Evolutionary conservation across 257 asterid species (phyloP).

Genomic region (Scutellaria minor): DNA sequence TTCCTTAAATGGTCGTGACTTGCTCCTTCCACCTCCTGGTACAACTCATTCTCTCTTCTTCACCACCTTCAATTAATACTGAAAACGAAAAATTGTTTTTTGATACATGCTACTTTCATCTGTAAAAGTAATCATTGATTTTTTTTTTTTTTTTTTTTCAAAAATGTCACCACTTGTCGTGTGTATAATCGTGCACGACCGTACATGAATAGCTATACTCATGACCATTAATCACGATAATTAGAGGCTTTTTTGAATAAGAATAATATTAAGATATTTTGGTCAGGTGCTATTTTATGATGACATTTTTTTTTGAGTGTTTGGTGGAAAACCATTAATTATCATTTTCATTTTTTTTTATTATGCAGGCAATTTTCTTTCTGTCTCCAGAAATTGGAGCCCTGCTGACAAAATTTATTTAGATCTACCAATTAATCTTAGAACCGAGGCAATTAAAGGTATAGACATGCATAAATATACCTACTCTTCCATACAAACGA

Average conservation of each 20-base stretch:
- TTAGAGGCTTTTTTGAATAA: not conserved
- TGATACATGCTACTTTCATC: no score
- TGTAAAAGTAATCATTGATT: no score
- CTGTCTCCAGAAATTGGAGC: conserved; percentile 61
- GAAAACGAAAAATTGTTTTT: no score
- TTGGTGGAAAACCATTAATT: not conserved
- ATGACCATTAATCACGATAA: not conserved
- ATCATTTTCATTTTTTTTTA: conserved; percentile 20
- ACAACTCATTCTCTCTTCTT: no score
- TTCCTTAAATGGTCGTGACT: conserved; percentile 48
- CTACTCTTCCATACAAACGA: not conserved
- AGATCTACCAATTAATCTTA: conserved; percentile 61
- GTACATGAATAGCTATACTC: not conserved
- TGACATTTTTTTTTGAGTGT: no score
- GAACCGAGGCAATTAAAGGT: conserved; percentile 90
- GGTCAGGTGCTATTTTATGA: no score
- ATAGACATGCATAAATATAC: not conserved
- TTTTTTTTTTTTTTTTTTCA: no score
- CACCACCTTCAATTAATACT: no score
- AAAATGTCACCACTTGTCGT: not conserved
- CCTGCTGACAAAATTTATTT: conserved; percentile 64
- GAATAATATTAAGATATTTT: not conserved
- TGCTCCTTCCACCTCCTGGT: conserved; percentile 60
- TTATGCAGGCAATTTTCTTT: conserved; percentile 65
- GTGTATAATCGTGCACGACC: not conserved